Evolutionary conservation across 2,329 filamentous ascomycete species (phyloP), one percentile per base, ranked within the genome.

Genomic region (Alternaria ventricosa): DNA sequence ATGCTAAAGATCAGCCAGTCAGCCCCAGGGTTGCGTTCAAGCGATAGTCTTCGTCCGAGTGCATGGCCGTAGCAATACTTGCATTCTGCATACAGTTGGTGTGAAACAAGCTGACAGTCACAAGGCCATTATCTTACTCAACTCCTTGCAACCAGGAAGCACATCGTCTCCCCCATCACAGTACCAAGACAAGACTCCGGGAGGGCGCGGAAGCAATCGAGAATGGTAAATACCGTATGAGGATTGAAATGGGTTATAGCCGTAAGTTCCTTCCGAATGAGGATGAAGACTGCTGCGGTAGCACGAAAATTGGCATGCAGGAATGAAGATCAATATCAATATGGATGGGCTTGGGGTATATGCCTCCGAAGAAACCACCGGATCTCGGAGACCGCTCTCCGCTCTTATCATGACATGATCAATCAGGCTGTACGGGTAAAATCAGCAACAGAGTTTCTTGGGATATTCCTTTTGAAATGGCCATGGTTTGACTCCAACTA

Each of bases 201-300:
- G 36, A 41, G 36, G 36, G 36, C 36, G 36, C 36, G 36, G 36
- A 41, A 41, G 36, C 36, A 41, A 18, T 41, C 36, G n/a, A 41
- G 3, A 18, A 41, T 18, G 36, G 36, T 1, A 41, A 41, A 41
- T 1, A n/a, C 15, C 33, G 33, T 41, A 41, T 18, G 15, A 18
- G 15, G 9, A 41, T 41, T 8, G 36, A 41, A 3, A 41, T 41
- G 3, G 9, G 2, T 2, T 41, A 18, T 11, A 18, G 36, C 36
- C 36, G 15, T 41, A 11, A 6, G 36, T 18, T 18, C 1, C 36
- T 41, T 41, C 36, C 36, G n/a, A 18, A 41, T 41, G 2, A 18
- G 36, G 36, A 41, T 3, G 36, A 41, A 41, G 36, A 41, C 0
- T 41, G n/a, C 36, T 41, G 36, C 15, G 18, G 9, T 1, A 18